Percentiles rank a stretch among this genome's conserved stretches.
Conservation (phyloP, 148 eudicot species). For the Rhododendron mucronatum region DNA sequence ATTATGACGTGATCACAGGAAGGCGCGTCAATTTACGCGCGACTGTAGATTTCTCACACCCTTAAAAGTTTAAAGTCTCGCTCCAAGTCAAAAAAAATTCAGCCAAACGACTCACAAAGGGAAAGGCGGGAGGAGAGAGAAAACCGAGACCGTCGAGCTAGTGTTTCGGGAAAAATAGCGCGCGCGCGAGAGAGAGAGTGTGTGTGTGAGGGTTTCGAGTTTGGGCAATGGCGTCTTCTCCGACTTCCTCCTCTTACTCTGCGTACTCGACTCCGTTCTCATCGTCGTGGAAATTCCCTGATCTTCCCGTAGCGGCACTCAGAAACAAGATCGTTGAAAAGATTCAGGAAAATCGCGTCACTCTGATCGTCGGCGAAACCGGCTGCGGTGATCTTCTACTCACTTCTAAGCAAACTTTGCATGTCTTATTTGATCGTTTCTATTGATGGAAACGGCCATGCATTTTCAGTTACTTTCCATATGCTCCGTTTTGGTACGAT, state of each 20-base stretch:
- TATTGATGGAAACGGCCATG: background rate
- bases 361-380: constrained; percentile 88
- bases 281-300: constrained; percentile 27
- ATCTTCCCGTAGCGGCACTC: constrained; percentile 58
- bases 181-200: background rate
- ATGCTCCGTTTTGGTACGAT: background rate
- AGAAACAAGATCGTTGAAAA: constrained; percentile 66
- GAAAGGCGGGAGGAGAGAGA: background rate
- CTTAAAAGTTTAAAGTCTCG: background rate
- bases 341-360: constrained; percentile 82
- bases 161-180: background rate
- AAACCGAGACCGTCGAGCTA: background rate
- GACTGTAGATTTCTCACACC: background rate
- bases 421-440: background rate
- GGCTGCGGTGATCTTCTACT: constrained; percentile 61
- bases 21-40: background rate
- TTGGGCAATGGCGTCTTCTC: constrained; percentile 37
- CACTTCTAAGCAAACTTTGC: background rate
- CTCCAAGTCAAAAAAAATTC: background rate
- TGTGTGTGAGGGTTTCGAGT: background rate
- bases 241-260: constrained; percentile 32
- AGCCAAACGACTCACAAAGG: background rate
- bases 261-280: constrained; percentile 28
- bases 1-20: background rate
- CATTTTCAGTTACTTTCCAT: background rate